phyloP scores from a whole-genome alignment of 805 yeast species.

The Naumovozyma baii region DNA sequence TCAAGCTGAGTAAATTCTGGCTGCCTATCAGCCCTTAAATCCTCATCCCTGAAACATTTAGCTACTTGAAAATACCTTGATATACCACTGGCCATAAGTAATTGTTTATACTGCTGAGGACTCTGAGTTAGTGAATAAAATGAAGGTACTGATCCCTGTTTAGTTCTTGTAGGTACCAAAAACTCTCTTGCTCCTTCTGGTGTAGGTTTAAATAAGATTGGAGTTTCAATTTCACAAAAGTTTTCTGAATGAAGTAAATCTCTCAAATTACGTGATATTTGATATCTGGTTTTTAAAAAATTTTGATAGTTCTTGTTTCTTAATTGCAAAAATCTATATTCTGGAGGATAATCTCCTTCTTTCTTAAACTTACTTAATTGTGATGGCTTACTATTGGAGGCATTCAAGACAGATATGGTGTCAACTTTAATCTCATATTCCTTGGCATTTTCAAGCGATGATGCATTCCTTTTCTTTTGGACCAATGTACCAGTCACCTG shows the following conservation, averaged over 20 bases:
- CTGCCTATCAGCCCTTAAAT: constrained; percentile 86
- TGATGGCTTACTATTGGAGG: constrained; percentile 54
- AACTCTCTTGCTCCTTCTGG: constrained; percentile 98
- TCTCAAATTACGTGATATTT: constrained; percentile 42
- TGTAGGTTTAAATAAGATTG: constrained; percentile 84
- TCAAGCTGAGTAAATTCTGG: constrained; percentile 98
- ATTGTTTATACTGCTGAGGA: constrained; percentile 94
- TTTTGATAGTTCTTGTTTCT: constrained; percentile 50
- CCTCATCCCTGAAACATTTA: constrained; percentile 92
- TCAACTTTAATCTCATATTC: constrained; percentile 52
- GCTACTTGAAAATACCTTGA: constrained; percentile 84
- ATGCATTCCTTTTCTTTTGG: constrained; percentile 13
- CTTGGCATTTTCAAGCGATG: constrained; percentile 2
- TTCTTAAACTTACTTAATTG: constrained; percentile 50
- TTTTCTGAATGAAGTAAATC: constrained; percentile 31
- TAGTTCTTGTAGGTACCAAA: constrained; percentile 76
- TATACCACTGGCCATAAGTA: constrained; percentile 90
- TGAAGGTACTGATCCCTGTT: constrained; percentile 25
- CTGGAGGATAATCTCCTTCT: constrained; percentile 53
- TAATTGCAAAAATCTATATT: constrained; percentile 72
- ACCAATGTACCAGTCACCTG: constrained; percentile 49
- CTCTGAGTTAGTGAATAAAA: constrained; percentile 94
- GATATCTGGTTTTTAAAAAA: constrained; percentile 47
- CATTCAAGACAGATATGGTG: constrained; percentile 48
- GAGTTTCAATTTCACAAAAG: constrained; percentile 87